Conservation (phyloP, 2,329 filamentous ascomycete species). For the Colletotrichum chrysophilum region DNA sequence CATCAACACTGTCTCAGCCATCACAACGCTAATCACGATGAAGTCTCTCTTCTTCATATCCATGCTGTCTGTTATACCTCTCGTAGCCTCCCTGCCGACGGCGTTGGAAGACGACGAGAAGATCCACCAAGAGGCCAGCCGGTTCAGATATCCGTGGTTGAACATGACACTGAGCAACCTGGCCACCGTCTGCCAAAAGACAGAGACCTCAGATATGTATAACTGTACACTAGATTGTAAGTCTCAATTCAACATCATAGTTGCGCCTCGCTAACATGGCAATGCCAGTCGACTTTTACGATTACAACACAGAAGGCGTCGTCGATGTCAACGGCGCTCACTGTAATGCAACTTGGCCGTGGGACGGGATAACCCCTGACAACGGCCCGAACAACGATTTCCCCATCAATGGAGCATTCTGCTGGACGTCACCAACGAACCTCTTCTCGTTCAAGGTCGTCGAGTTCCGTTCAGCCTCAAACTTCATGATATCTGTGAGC, state of each 20-base stretch:
- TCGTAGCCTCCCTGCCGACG: neutral
- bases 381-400: conserved; percentile 32
- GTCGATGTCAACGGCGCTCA: conserved; percentile 20
- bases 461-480: conserved; percentile 17
- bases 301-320: conserved; percentile 20
- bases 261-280: neutral
- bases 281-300: conserved; percentile 20
- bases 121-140: neutral
- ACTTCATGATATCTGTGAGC: conserved; percentile 15
- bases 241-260: neutral
- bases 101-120: neutral
- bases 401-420: conserved; percentile 5
- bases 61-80: neutral
- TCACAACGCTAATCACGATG: neutral
- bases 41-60: neutral
- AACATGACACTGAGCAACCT: conserved; percentile 20
- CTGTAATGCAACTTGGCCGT: conserved; percentile 26
- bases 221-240: conserved; percentile 15
- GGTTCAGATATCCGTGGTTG: conserved; percentile 16
- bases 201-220: neutral
- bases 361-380: conserved; percentile 26
- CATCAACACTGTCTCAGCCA: neutral
- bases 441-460: conserved; percentile 18
- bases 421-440: conserved; percentile 10
- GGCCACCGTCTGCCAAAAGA: neutral